These are phyloP conservation scores for Lichtheimia corymbifera DNA, from an alignment of 371 early-diverging fungal genomes.

Conservation along the genomic window DNA sequence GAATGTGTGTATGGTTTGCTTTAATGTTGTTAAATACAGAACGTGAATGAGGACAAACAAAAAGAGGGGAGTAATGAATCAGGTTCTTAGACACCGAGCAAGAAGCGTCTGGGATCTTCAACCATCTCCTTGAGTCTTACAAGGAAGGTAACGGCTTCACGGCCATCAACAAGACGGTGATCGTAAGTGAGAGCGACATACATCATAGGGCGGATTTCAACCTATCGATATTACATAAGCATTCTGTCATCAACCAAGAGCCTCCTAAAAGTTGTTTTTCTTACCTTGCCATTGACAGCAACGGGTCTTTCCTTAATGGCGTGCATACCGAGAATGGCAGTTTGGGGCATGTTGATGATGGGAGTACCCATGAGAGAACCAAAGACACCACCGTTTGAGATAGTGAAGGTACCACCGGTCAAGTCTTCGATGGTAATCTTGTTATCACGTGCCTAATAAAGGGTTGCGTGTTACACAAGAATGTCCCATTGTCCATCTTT, in stretches of 20 bases:
- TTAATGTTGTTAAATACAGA: conserved; percentile 8
- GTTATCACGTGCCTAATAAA: conserved; percentile 87
- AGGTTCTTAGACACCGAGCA: conserved; percentile 72
- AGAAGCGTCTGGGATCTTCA: conserved; percentile 93
- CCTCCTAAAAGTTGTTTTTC: neutral
- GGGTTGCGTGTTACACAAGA: neutral
- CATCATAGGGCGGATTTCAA: conserved; percentile 98
- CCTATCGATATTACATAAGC: conserved; percentile 32
- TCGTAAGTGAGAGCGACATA: conserved; percentile 97
- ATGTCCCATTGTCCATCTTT: conserved; percentile 2
- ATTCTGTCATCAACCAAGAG: neutral
- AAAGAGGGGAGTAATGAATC: conserved; percentile 1
- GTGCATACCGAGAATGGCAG: conserved; percentile 98
- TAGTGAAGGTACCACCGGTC: conserved; percentile 98
- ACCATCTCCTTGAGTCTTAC: conserved; percentile 94
- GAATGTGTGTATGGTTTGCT: conserved; percentile 1
- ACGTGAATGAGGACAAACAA: neutral
- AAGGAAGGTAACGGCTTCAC: conserved; percentile 97
- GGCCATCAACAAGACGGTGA: conserved; percentile 97
- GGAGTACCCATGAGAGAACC: conserved; percentile 97
- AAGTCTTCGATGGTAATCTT: conserved; percentile 95
- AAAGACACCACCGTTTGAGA: conserved; percentile 98
- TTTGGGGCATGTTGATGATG: conserved; percentile 96
- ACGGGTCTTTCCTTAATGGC: conserved; percentile 95
- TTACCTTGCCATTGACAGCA: conserved; percentile 87